Conservation (phyloP, 768 basidiomycete species). For the Lactifluus echinatus region DNA sequence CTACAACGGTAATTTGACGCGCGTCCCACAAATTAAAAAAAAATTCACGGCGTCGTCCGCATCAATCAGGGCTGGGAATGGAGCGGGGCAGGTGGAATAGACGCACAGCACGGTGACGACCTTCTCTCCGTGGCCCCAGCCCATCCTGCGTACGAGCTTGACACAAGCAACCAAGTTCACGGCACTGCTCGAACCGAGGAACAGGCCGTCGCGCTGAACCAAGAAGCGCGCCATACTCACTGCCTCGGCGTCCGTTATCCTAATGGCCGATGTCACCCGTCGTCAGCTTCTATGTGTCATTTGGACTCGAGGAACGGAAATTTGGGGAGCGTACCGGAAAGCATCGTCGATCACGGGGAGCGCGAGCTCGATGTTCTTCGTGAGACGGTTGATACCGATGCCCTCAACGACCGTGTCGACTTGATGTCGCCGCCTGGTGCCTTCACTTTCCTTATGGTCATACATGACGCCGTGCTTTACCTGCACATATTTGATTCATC, state of each 20-base stretch:
- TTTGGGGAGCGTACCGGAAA: slow-evolving; percentile 46
- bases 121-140: slow-evolving; percentile 58
- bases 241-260: slow-evolving; percentile 88
- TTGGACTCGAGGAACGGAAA: neutral
- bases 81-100: neutral
- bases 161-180: slow-evolving; percentile 94
- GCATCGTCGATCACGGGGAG: slow-evolving; percentile 83
- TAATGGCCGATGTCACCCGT: slow-evolving; percentile 26
- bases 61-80: slow-evolving; percentile 29
- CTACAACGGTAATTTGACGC: slow-evolving; percentile 2
- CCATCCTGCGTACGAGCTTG: slow-evolving; percentile 61
- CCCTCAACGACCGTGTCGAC: slow-evolving; percentile 96
- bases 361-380: slow-evolving; percentile 82
- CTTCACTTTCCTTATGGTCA: slow-evolving; percentile 86
- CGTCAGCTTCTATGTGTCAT: slow-evolving; percentile 7
- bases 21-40: slow-evolving; percentile 28
- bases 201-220: slow-evolving; percentile 84
- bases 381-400: slow-evolving; percentile 89
- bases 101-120: slow-evolving; percentile 82
- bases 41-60: neutral
- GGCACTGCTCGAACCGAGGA: slow-evolving; percentile 92
- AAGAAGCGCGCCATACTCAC: slow-evolving; percentile 94
- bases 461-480: slow-evolving; percentile 94
- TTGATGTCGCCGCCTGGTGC: slow-evolving; percentile 86
- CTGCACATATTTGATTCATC: slow-evolving; percentile 27